Conservation (phyloP, 2,329 filamentous ascomycete genomes). For the Helicocarpus griseus region DNA sequence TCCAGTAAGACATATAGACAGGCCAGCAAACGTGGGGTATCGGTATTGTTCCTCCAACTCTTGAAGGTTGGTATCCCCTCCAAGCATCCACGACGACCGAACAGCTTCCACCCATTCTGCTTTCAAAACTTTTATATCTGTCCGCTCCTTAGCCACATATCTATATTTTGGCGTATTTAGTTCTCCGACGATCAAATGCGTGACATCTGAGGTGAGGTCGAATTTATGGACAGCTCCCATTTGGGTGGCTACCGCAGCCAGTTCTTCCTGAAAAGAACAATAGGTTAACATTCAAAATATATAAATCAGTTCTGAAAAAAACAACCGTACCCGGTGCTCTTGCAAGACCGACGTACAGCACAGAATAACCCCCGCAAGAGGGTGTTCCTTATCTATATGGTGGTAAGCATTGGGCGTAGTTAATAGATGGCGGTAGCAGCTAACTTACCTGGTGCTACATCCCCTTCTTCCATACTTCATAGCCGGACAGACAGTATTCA, state of each 20-base stretch:
- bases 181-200: conserved; percentile 84
- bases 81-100: conserved; percentile 68
- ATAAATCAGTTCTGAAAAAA: conserved; percentile 7
- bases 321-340: conserved; percentile 59
- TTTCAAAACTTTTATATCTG: conserved; percentile 74
- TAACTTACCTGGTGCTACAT: conserved; percentile 25
- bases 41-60: conserved; percentile 53
- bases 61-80: conserved; percentile 62
- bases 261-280: conserved; percentile 24
- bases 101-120: conserved; percentile 79
- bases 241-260: conserved; percentile 49
- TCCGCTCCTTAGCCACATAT: conserved; percentile 82
- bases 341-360: conserved; percentile 81
- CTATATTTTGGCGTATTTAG: conserved; percentile 88
- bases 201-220: conserved; percentile 91
- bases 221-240: conserved; percentile 83
- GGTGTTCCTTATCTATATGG: conserved; percentile 48
- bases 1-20: conserved; percentile 60
- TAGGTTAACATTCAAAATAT: background rate
- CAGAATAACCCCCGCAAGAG: conserved; percentile 63
- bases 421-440: background rate
- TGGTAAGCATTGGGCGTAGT: background rate
- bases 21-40: conserved; percentile 37
- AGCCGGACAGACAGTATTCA: conserved; percentile 13
- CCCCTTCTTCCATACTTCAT: conserved; percentile 35